These are phyloP conservation scores for Seminavis robusta DNA, from an alignment of 108 stramenopile species.

Conservation along the genomic window DNA sequence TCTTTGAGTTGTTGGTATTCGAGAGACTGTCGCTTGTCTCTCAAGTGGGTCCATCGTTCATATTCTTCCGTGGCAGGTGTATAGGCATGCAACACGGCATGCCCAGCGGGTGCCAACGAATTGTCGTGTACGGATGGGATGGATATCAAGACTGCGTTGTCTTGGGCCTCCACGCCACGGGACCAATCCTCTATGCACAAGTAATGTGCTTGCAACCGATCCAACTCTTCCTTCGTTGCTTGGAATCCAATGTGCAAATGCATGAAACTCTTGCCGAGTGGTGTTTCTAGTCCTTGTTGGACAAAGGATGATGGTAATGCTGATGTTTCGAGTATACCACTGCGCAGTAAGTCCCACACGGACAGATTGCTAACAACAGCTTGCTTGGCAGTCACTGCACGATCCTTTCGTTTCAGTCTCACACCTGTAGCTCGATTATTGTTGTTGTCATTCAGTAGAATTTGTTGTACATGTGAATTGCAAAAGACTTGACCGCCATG, in stretches of 20 bases:
- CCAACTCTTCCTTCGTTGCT: slow-evolving; percentile 55
- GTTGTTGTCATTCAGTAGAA: slow-evolving; percentile 51
- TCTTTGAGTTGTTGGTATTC: slow-evolving; percentile 76
- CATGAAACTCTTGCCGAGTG: slow-evolving; percentile 66
- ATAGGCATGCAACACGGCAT: slow-evolving; percentile 83
- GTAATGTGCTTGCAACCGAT: slow-evolving; percentile 72
- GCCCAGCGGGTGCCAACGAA: slow-evolving; percentile 75
- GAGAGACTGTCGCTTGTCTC: slow-evolving; percentile 61
- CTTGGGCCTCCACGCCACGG: slow-evolving; percentile 66
- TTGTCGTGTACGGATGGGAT: slow-evolving; percentile 88
- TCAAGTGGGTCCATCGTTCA: slow-evolving; percentile 73
- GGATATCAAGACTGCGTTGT: slow-evolving; percentile 80
- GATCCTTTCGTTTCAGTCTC: slow-evolving; percentile 26
- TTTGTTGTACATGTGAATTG: slow-evolving; percentile 68
- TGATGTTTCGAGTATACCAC: slow-evolving; percentile 48
- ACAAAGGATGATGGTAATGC: slow-evolving; percentile 55
- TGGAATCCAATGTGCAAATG: slow-evolving; percentile 85
- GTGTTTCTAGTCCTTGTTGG: slow-evolving; percentile 43
- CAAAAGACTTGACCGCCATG: slow-evolving; percentile 53
- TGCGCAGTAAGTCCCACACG: slow-evolving; percentile 64
- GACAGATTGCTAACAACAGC: slow-evolving; percentile 72
- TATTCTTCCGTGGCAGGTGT: slow-evolving; percentile 82
- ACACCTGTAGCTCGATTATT: slow-evolving; percentile 66
- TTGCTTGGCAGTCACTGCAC: slow-evolving; percentile 44
- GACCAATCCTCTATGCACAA: slow-evolving; percentile 83